Evolutionary conservation across 2,329 filamentous ascomycete species (phyloP).

Genomic region (Alternaria dauci): DNA sequence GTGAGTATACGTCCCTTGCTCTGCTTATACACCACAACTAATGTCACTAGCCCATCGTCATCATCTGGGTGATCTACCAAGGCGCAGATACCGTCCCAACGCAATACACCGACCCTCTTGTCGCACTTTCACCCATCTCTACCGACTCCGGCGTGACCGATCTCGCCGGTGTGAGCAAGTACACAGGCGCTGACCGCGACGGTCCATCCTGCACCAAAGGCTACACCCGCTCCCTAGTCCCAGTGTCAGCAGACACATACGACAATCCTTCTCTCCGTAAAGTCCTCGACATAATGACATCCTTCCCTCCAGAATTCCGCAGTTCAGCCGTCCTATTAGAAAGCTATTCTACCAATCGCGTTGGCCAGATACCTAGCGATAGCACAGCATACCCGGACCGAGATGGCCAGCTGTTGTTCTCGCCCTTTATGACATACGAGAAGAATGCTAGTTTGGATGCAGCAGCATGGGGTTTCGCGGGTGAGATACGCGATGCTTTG

Average conservation of each 20-base stretch:
- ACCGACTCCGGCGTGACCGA: constrained; percentile 21
- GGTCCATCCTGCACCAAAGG: constrained; percentile 29
- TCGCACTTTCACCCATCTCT: constrained; percentile 22
- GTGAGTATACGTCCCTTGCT: constrained; percentile 9
- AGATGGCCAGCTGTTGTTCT: constrained; percentile 21
- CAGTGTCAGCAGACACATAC: constrained; percentile 22
- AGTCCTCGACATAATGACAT: constrained; percentile 23
- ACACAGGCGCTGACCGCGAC: constrained; percentile 12
- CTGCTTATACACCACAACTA: not conserved
- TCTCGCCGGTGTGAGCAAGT: constrained; percentile 25
- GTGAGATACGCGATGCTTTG: constrained; percentile 19
- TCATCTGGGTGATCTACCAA: constrained; percentile 29
- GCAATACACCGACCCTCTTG: constrained; percentile 26
- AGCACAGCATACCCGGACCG: constrained; percentile 34
- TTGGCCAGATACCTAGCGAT: constrained; percentile 19
- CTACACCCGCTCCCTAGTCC: constrained; percentile 15
- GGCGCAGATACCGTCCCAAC: constrained; percentile 21
- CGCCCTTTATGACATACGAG: constrained; percentile 24
- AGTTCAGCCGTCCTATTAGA: constrained; percentile 28
- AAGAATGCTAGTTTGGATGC: constrained; percentile 25
- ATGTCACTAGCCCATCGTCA: constrained; percentile 20
- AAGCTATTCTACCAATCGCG: constrained; percentile 26
- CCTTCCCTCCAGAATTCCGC: constrained; percentile 20
- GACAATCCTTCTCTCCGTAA: constrained; percentile 17
- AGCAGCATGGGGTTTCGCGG: constrained; percentile 17